Evolutionary conservation across 1,139 yeast genomes (phyloP).

Genomic region (Kodamaea derodonti): DNA sequence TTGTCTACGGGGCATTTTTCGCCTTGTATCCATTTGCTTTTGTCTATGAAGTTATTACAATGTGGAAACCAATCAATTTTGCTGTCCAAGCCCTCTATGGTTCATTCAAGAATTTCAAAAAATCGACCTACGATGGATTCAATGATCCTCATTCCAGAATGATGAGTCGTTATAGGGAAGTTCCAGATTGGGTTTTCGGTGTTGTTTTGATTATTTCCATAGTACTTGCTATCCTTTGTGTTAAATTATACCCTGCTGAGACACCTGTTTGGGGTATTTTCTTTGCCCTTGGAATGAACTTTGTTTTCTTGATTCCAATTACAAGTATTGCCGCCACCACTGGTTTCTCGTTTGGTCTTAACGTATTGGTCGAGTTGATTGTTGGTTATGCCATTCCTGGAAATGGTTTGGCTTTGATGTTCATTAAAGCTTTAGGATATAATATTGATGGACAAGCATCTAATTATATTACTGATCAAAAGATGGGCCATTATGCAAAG

Average conservation of each 20-base stretch:
- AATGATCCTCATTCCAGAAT: constrained; percentile 18
- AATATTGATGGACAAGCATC: constrained; percentile 59
- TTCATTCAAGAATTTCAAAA: constrained; percentile 2
- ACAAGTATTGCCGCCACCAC: constrained; percentile 36
- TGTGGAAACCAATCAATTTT: constrained; percentile 7
- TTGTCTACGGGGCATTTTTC: constrained; percentile 23
- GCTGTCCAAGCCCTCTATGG: constrained; percentile 10
- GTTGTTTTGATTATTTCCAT: constrained; percentile 16
- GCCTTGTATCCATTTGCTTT: constrained; percentile 42
- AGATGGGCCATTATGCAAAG: constrained; percentile 57
- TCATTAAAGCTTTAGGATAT: constrained; percentile 36
- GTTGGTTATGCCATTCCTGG: constrained; percentile 40
- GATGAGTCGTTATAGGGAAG: constrained; percentile 21
- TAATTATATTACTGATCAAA: constrained; percentile 51
- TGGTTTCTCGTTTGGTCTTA: constrained; percentile 35
- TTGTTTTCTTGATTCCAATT: constrained; percentile 32
- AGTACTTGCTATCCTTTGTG: constrained; percentile 21
- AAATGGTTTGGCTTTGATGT: constrained; percentile 35
- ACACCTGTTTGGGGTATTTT: constrained; percentile 35
- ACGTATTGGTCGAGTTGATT: constrained; percentile 37
- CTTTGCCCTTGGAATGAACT: constrained; percentile 33
- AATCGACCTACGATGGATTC: constrained; percentile 12
- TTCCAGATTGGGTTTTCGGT: constrained; percentile 21
- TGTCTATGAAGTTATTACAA: constrained; percentile 6
- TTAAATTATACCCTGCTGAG: constrained; percentile 30